Evolutionary conservation across 129 eudicot species (phyloP).

Genomic region (Smallanthus sonchifolius): DNA sequence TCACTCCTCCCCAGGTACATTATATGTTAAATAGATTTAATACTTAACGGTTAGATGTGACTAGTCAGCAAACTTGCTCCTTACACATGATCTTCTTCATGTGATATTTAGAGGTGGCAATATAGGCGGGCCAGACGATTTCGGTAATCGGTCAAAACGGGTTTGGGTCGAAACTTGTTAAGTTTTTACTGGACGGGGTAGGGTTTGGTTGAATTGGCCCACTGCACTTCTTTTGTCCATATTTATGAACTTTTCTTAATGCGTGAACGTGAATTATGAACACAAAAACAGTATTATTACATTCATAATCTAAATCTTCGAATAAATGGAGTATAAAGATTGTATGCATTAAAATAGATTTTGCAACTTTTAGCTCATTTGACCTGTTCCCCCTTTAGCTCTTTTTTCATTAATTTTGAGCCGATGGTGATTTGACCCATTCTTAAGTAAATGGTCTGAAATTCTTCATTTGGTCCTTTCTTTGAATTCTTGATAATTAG

Average conservation of each 20-base stretch:
- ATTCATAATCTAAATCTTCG: not conserved
- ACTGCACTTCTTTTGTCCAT: not conserved
- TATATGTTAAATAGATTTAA: not conserved
- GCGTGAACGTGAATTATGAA: not conserved
- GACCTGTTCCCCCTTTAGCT: not conserved
- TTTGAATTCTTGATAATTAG: not conserved
- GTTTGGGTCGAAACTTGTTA: not conserved
- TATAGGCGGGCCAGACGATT: not conserved
- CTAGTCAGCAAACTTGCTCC: not conserved
- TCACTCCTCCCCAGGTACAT: constrained; percentile 69
- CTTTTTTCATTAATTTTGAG: not conserved
- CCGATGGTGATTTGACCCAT: not conserved
- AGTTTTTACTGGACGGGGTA: not conserved
- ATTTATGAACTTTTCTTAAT: not conserved
- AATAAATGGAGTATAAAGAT: not conserved
- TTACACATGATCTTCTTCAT: not conserved
- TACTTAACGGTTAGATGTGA: not conserved
- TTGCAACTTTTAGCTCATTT: not conserved
- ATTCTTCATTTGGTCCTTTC: not conserved
- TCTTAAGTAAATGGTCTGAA: not conserved
- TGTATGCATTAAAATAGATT: not conserved
- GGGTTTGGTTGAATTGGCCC: not conserved
- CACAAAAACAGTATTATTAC: not conserved
- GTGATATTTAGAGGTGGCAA: not conserved
- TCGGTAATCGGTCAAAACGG: not conserved